Evolutionary conservation across 176 grass and related monocot species (phyloP), one percentile per base, ranked within the genome.

Genomic region (Echinochloa phyllopogon): DNA sequence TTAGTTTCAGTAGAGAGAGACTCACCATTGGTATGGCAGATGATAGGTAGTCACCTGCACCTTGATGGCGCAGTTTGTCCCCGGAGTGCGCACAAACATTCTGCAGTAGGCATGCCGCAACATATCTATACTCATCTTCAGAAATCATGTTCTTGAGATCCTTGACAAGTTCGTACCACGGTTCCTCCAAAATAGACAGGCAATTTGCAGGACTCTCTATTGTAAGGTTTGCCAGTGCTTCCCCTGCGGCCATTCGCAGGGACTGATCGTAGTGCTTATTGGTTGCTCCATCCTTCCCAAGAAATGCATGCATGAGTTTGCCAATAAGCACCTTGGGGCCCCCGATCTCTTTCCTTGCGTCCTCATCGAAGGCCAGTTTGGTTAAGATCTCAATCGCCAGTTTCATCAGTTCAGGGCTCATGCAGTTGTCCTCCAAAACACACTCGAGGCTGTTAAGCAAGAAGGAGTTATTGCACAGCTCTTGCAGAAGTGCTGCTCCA

Each of bases 321-420:
- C 2, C 6, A 76, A 42, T 42, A n/a, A 13, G 23, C 36, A 76
- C 37, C 39, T 76, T 55, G 74, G 6, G 42, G 20, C 45, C 7
- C 0, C 74, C 74, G n/a, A 76, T 76, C 36, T 76, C 74, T 20
- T 23, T 38, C 6, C 52, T 57, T 76, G 36, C 36, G 2, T 33
- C 48, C 51, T 76, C 51, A 15, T 76, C 29, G 3, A 57, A n/a
- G 33, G 74, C 74, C 10, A 76, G 74, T 52, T 76, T 76, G n/a
- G 36, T 55, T 41, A 59, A n/a, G 1, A 76, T 76, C 12, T 58
- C 36, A 6, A 58, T 58, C 24, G 18, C 37, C 21, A 13, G 20
- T 10, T 59, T 13, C 52, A 18, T 59, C 4, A 41, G 1, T 4
- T 59, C 5, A 57, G 10, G 33, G 38, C 52, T 76, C 10, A 20